These are phyloP conservation scores for Penicillium sp. DNA, from an alignment of 2,329 filamentous ascomycete species.

Conservation along the genomic window DNA sequence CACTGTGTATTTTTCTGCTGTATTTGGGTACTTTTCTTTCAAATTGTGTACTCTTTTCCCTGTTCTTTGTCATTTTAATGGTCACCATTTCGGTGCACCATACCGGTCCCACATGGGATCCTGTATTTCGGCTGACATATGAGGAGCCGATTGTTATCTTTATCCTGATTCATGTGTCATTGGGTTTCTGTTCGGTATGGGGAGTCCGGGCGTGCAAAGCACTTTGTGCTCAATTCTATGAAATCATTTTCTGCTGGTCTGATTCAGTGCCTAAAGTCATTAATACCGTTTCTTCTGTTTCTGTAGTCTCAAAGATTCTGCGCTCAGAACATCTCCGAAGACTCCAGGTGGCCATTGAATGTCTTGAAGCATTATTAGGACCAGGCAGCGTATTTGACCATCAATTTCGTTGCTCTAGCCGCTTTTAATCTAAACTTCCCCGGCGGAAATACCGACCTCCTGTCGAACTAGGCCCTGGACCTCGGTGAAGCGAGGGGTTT, in stretches of 20 bases:
- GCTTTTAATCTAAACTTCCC: background rate
- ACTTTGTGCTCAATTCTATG: conserved; percentile 10
- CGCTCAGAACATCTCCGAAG: too few species aligned
- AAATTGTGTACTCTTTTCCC: conserved; percentile 8
- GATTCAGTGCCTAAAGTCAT: background rate
- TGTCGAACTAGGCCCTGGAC: background rate
- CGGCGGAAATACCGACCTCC: background rate
- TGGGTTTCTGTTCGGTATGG: conserved; percentile 10
- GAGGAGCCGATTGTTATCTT: conserved; percentile 14
- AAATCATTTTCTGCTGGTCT: background rate
- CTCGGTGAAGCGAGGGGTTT: conserved; percentile 4
- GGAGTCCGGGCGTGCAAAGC: conserved; percentile 18
- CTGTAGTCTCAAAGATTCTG: too few species aligned
- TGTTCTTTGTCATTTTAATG: conserved; percentile 13
- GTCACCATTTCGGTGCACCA: background rate
- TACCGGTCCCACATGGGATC: conserved; percentile 12
- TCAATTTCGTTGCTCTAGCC: background rate
- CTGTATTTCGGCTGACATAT: conserved; percentile 17
- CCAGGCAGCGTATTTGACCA: background rate
- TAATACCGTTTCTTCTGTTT: too few species aligned
- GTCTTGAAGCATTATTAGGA: too few species aligned
- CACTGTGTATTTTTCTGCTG: conserved; percentile 3
- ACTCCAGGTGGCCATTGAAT: too few species aligned
- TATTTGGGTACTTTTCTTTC: background rate
- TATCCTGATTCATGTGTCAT: conserved; percentile 3